Evolutionary conservation across 2,329 filamentous ascomycete species (phyloP), one percentile per base, ranked within the genome.

Genomic region (Monosporascus ibericus): DNA sequence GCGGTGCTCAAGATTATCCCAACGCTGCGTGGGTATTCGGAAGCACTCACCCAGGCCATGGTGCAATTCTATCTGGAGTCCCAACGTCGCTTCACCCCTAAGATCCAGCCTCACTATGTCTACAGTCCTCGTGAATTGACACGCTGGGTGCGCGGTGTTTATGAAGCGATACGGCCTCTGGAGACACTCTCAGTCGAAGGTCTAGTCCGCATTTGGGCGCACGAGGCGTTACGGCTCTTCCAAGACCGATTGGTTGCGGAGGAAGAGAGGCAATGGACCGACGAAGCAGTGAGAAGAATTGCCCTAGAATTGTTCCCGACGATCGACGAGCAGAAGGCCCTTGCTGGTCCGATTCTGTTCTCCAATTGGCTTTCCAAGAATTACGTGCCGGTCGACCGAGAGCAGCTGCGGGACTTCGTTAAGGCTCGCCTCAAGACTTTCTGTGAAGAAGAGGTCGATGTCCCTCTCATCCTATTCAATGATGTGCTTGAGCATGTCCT

Each of bases 311-410:
- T 88, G 67, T 99, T 99, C 80, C 94, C 94, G 1, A 95, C 85
- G n/a, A 90, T 99, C 55, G 89, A 99, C 56, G 88, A 96, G 60
- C 80, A 87, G 44, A 87, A 90, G 69, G 92, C 94, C 47, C 81
- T 99, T 30, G 88, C 89, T 58, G 90, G 90, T 0, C 95, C 94
- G 1, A 97, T 99, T 51, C 76, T 99, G 52, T 99, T 95, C 79
- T 99, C 95, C 6, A 99, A 99, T 74, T 99, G 94, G 94, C 80
- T 99, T 6, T 97, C 92, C 14, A 97, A 96, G 82, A 89, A 99
- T 69, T 99, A 99, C 65, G 85, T 97, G 11, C 94, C 94, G 6
- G 94, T 99, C 39, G 91, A 96, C 64, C 88, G 94, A 60, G 94
- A 99, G 67, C 88, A 95, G 64, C 79, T 99, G 38, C 86, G 95